These are phyloP conservation scores for Lentinus tigrinus DNA, from an alignment of 768 basidiomycete genomes.

Conservation along the genomic window DNA sequence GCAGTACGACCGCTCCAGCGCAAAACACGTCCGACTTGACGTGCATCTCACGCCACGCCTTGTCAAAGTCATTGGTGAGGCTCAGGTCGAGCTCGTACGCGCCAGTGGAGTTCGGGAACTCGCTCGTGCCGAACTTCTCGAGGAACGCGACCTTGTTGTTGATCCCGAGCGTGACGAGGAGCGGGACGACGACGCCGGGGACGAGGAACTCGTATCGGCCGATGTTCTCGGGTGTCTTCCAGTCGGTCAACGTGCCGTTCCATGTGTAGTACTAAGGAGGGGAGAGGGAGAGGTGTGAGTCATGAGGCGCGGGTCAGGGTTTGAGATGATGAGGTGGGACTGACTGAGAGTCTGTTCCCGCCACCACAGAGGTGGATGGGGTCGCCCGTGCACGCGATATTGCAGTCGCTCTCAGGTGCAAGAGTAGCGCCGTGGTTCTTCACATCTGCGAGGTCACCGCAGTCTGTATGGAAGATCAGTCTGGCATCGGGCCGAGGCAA, in stretches of 20 bases:
- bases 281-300: neutral
- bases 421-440: slow-evolving; percentile 31
- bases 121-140: slow-evolving; percentile 69
- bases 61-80: slow-evolving; percentile 40
- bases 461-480: slow-evolving; percentile 41
- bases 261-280: slow-evolving; percentile 29
- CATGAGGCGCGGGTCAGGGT: no score
- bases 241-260: slow-evolving; percentile 45
- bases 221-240: slow-evolving; percentile 63
- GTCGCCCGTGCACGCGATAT: slow-evolving; percentile 65
- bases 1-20: slow-evolving; percentile 68
- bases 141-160: slow-evolving; percentile 83
- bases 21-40: slow-evolving; percentile 80
- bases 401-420: slow-evolving; percentile 39
- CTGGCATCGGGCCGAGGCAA: neutral
- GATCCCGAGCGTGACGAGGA: slow-evolving; percentile 73
- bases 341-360: slow-evolving; percentile 52
- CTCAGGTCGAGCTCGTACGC: slow-evolving; percentile 76
- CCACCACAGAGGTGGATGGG: slow-evolving; percentile 69
- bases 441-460: slow-evolving; percentile 66
- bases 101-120: slow-evolving; percentile 65
- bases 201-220: slow-evolving; percentile 66
- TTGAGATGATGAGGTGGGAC: slow-evolving; percentile 28
- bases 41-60: slow-evolving; percentile 76
- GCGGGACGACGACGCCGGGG: slow-evolving; percentile 64